A percentile compares a stretch with the other conserved stretches of the same genome.
Conservation (phyloP, 345 rosid species). For the Trapa bicornis region DNA sequence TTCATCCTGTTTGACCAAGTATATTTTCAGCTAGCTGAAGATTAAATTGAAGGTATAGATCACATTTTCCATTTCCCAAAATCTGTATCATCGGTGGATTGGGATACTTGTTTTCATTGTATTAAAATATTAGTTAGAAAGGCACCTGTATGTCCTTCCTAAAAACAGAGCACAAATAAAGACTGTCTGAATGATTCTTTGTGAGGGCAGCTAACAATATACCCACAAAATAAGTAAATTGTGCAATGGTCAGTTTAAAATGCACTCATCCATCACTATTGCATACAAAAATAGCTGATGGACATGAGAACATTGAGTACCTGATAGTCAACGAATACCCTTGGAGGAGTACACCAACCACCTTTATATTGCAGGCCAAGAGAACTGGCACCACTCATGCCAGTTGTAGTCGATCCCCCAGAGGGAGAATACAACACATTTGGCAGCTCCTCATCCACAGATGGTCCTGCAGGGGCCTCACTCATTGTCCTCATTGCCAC, state of each 20-base stretch:
- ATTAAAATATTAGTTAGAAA: too few species aligned
- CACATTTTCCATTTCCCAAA: background rate
- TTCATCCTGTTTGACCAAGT: slow-evolving; percentile 52
- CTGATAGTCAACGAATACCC: slow-evolving; percentile 93
- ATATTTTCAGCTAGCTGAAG: background rate
- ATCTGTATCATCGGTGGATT: background rate
- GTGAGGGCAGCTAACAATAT: too few species aligned
- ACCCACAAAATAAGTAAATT: too few species aligned
- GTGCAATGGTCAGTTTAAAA: background rate
- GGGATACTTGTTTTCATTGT: background rate
- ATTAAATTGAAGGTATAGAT: background rate
- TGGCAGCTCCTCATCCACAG: slow-evolving; percentile 53
- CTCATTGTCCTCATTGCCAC: slow-evolving; percentile 93
- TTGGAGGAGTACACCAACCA: slow-evolving; percentile 96
- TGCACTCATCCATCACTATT: background rate
- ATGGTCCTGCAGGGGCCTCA: slow-evolving; percentile 77
- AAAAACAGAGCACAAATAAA: too few species aligned
- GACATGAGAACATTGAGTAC: slow-evolving; percentile 17
- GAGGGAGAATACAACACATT: slow-evolving; percentile 64
- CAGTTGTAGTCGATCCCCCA: slow-evolving; percentile 71
- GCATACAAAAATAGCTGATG: background rate
- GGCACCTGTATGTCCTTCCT: too few species aligned
- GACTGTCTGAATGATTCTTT: too few species aligned
- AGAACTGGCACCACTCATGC: slow-evolving; percentile 86
- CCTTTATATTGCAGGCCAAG: slow-evolving; percentile 69